Evolutionary conservation across 148 eudicot species (phyloP).

Genomic region (Vaccinium vitisidaea): DNA sequence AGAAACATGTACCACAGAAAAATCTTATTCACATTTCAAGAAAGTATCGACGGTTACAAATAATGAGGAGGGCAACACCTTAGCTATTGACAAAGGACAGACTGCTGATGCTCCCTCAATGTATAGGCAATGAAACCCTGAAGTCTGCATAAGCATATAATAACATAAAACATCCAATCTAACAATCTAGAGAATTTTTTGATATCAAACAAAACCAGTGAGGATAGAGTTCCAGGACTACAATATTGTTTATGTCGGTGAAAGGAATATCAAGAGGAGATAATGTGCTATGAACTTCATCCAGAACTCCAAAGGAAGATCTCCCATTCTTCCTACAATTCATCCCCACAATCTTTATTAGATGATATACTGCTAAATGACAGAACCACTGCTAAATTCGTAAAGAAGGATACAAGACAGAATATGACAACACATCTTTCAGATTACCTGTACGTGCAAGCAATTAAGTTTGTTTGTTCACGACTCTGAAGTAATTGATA

Average conservation of each 20-base stretch:
- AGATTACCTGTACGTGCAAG: conserved; percentile 82
- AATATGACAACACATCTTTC: conserved; percentile 13
- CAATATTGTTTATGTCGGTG: conserved; percentile 82
- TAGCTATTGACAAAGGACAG: conserved; percentile 82
- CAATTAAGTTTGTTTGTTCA: conserved; percentile 53
- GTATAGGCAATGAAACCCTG: conserved; percentile 48
- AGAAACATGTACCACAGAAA: not conserved
- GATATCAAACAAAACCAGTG: conserved; percentile 6
- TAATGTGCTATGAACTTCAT: conserved; percentile 52
- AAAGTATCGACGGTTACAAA: not conserved
- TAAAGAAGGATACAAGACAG: not conserved
- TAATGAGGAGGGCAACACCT: conserved; percentile 39
- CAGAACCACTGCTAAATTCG: not conserved
- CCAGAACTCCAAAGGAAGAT: conserved; percentile 74
- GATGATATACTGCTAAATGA: not conserved
- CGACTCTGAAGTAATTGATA: conserved; percentile 52
- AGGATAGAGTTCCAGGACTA: conserved; percentile 25
- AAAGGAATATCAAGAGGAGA: conserved; percentile 70
- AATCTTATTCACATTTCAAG: not conserved
- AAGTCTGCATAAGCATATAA: conserved; percentile 44
- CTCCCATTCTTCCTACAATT: conserved; percentile 81
- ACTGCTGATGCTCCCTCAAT: conserved; percentile 85
- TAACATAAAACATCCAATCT: conserved; percentile 14
- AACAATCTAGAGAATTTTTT: not conserved
- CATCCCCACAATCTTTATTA: conserved; percentile 20